phyloP scores from a whole-genome alignment of 805 yeast species.

The Lipomyces mesembrius region DNA sequence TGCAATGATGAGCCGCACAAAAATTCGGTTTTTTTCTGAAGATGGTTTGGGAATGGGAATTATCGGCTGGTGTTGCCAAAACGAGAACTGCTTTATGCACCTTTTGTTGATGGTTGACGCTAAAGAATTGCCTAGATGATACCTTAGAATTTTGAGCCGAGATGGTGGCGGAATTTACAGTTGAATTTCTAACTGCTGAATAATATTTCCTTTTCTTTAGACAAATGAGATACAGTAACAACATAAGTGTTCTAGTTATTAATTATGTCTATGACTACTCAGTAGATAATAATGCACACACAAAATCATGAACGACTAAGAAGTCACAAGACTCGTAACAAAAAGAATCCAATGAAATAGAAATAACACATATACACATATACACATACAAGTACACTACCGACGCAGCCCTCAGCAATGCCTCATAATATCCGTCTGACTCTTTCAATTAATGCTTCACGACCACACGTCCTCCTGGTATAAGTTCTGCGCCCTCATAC shows the following conservation, averaged over 20 bases:
- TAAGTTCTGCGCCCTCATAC: slow-evolving; percentile 78
- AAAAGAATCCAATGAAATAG: not conserved
- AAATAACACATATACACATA: slow-evolving; percentile 1
- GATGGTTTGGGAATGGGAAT: too few relatives aligned
- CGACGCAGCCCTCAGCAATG: not conserved
- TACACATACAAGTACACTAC: not conserved
- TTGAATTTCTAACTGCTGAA: too few relatives aligned
- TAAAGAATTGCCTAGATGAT: too few relatives aligned
- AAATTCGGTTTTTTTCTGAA: too few relatives aligned
- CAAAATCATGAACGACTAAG: not conserved
- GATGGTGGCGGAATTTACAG: too few relatives aligned
- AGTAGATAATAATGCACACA: not conserved
- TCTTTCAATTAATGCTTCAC: slow-evolving; percentile 21
- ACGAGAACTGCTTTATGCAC: too few relatives aligned
- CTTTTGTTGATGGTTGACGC: too few relatives aligned
- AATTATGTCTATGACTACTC: not conserved
- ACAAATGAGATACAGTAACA: not conserved
- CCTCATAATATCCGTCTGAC: not conserved
- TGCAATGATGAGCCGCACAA: too few relatives aligned
- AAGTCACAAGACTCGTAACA: not conserved
- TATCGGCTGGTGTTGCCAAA: too few relatives aligned
- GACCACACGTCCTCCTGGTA: slow-evolving; percentile 99
- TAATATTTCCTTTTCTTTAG: not conserved
- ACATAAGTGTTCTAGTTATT: not conserved
- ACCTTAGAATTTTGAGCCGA: too few relatives aligned